Percentiles rank a stretch among this genome's conserved stretches.
Evolutionary conservation across 371 early-diverging fungal species (phyloP).

Genomic region (Lichtheimia ornata): DNA sequence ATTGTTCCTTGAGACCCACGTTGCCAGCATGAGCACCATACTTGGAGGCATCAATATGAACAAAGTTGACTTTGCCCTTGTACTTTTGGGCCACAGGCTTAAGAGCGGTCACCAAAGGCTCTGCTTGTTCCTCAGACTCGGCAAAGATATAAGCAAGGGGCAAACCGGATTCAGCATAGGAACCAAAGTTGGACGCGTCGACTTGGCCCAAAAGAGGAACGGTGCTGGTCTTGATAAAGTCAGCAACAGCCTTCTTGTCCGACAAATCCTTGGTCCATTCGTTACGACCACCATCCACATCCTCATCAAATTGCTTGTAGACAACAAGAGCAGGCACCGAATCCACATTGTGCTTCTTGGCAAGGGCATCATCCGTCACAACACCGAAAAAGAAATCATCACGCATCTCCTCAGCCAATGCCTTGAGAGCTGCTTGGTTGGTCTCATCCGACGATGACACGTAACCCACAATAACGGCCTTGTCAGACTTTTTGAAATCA

Average conservation of each 20-base stretch:
- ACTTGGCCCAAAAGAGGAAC: slow-evolving; percentile 90
- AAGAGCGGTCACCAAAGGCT: slow-evolving; percentile 52
- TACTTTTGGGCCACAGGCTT: slow-evolving; percentile 79
- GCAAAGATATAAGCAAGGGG: slow-evolving; percentile 91
- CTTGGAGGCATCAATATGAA: slow-evolving; percentile 84
- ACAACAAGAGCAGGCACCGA: slow-evolving; percentile 72
- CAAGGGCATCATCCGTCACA: slow-evolving; percentile 58
- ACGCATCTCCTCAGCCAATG: slow-evolving; percentile 74
- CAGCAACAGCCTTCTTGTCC: slow-evolving; percentile 56
- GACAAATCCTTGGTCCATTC: slow-evolving; percentile 57
- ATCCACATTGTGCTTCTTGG: slow-evolving; percentile 45
- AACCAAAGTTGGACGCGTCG: slow-evolving; percentile 81
- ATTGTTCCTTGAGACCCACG: slow-evolving; percentile 80
- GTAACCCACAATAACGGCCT: slow-evolving; percentile 87
- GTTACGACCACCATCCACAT: slow-evolving; percentile 53
- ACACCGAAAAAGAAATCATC: slow-evolving; percentile 87
- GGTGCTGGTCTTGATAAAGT: slow-evolving; percentile 75
- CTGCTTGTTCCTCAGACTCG: slow-evolving; percentile 62
- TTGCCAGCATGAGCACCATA: slow-evolving; percentile 84
- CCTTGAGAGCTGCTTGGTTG: slow-evolving; percentile 56
- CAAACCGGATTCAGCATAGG: slow-evolving; percentile 80
- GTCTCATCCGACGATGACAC: slow-evolving; percentile 63
- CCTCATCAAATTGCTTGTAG: slow-evolving; percentile 90
- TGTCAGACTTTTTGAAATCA: slow-evolving; percentile 77
- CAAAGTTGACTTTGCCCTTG: slow-evolving; percentile 86